Base-by-base conservation (phyloP, 768 basidiomycete species). In the Termitomyces sp. region DNA sequence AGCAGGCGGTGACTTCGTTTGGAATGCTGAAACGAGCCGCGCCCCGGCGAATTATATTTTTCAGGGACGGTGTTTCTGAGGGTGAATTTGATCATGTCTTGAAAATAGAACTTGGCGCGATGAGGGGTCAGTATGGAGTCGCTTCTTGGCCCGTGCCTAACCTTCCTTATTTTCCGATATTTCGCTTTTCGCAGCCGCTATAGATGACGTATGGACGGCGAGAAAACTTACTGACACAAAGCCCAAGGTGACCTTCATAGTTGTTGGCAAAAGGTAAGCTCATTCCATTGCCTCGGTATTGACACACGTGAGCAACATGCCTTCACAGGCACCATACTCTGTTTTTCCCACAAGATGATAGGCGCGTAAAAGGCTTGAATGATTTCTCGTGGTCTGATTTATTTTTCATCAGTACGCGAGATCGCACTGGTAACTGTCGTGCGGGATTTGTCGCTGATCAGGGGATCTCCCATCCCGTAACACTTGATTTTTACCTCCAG, bases 401-500 rank as follows among this genome's bases (percentile, higher is more conserved):
- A 47, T 63, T 55, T 38, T 50, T n/a, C 41, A 18, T 30, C 23
- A 75, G 70, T 2, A 84, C 86, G 57, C 68, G 68, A 53, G 80
- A 79, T 58, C 82, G 83, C 2, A 87, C 87, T 59, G 84, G 83
- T 62, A 67, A 77, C 73, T 6, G 81, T 28, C 59, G 59, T 36
- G 64, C 85, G 0, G 85, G 85, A 10, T 83, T 84, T 6, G 84
- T 87, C 9, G 78, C 85, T 41, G 84, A 86, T 62, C 71, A 62
- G 56, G 66, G 68, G 5, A 75, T 85, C 47, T 74, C 75, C 2
- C 79, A 83, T 63, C 82, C 82, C 0, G 72, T 78, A 1, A 84
- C 83, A 62, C 77, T 77, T 36, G 85, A 87, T 63, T 87, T 82
- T 69, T 87, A 86, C 64, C 73, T 87, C 2, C 82, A 82, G 55